Evolutionary conservation across 169 alveolate genomes (phyloP).

Genomic region (Plasmodium fragile): DNA sequence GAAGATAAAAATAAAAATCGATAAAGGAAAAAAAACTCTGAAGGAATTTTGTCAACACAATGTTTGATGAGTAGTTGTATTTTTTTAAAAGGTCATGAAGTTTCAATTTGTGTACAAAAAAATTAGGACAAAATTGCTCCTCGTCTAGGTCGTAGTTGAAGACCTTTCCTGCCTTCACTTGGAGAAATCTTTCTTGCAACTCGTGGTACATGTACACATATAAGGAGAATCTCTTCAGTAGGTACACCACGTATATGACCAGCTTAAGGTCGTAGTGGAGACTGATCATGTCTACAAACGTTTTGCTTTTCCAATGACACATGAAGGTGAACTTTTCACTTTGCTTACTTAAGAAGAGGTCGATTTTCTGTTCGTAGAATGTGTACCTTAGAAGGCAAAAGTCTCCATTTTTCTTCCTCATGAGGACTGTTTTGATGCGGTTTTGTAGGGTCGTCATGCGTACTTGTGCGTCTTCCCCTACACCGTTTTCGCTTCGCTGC

Average conservation of each 20-base stretch:
- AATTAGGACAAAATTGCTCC: not conserved
- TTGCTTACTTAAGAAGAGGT: conserved; percentile 28
- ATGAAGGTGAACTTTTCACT: conserved; percentile 40
- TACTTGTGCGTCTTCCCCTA: too few species aligned
- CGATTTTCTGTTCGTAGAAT: conserved; percentile 61
- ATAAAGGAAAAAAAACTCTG: conserved; percentile 27
- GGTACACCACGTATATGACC: conserved; percentile 44
- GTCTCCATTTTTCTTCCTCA: conserved; percentile 23
- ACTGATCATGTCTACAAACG: conserved; percentile 29
- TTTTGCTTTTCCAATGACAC: conserved; percentile 44
- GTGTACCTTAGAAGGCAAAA: conserved; percentile 16
- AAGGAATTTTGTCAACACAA: conserved; percentile 23
- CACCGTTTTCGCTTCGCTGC: too few species aligned
- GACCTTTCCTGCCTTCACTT: conserved; percentile 13
- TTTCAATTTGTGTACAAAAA: conserved; percentile 29
- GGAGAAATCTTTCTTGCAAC: conserved; percentile 18
- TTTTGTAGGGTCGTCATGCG: not conserved
- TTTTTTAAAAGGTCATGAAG: conserved; percentile 45
- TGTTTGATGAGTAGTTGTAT: conserved; percentile 49
- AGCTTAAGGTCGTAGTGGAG: conserved; percentile 43
- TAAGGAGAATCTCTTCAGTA: conserved; percentile 29
- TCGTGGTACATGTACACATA: conserved; percentile 38
- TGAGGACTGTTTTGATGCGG: conserved; percentile 11
- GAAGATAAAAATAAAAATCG: conserved; percentile 47
- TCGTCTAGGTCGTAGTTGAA: not conserved